Base-by-base conservation (phyloP, 1,284 basidiomycete genomes). In the Marasmius oreades region DNA sequence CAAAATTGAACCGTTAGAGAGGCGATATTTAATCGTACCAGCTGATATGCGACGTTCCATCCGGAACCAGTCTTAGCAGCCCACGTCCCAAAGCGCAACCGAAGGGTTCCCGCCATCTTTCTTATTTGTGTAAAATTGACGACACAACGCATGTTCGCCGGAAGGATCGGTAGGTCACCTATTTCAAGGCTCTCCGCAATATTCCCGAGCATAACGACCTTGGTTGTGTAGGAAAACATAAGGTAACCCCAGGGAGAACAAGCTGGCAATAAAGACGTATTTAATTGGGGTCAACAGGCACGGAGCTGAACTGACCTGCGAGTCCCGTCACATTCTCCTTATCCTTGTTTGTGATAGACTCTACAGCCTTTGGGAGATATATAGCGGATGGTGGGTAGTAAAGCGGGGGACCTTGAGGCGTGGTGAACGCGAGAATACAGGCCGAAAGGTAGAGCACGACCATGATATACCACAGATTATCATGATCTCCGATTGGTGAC, bases 171-270 rank as follows among this genome's bases (percentile, higher is more conserved):
- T 44, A 95, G 73, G 68, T 95, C 92, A 60, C 85, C 90, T 22
- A 93, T 91, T 64, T 95, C 90, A 56, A 95, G 79, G 55, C 82
- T 87, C 57, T 82, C 78, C 3, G 86, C 77, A 7, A 77, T 78
- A 68, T 92, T 85, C 3, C 92, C 92, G 45, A 92, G 84, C 80
- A 86, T 85, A 56, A 95, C 84, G 6, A 95, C 90, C 60, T 87
- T 86, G 1, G 89, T 92, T 24, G 88, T 91, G 68, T 93, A 94
- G 12, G 84, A 85, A 71, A 95, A 95, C 10, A 93, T 69, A 3
- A 93, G 69, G 53, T 75, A 75, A 52, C 81, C 82, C 71, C 80
- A 82, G 1, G 86, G 77, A 5, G 81, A 86, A 12, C 76, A 75
- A 55, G 74, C 73, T 70, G 56, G 1, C 33, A 55, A 53, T 56